Conservation (phyloP, 1,284 basidiomycete genomes). For the Tilletia indica region DNA sequence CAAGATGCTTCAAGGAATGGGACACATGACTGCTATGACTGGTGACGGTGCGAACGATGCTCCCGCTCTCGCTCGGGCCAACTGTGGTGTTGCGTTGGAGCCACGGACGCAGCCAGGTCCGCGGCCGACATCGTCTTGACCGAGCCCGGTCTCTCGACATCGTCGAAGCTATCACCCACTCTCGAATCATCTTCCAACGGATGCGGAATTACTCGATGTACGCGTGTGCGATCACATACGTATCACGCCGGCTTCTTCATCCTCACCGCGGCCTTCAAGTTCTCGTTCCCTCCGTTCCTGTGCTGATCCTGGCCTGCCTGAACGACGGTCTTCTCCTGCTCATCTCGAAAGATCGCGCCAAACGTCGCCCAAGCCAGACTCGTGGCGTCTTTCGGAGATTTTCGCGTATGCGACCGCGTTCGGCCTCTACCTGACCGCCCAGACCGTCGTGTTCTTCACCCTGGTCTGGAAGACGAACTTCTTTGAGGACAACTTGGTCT, state of each 20-base stretch:
- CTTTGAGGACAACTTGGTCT: slow-evolving; percentile 84
- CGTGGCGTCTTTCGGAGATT: slow-evolving; percentile 94
- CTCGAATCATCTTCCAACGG: slow-evolving; percentile 94
- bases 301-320: slow-evolving; percentile 90
- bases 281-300: slow-evolving; percentile 99
- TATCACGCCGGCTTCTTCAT: slow-evolving; percentile 98
- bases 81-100: slow-evolving; percentile 95
- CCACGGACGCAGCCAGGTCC: slow-evolving; percentile 89
- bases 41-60: slow-evolving; percentile 97
- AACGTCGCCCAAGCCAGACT: slow-evolving; percentile 80
- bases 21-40: slow-evolving; percentile 63
- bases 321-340: slow-evolving; percentile 99
- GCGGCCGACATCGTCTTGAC: slow-evolving; percentile 93
- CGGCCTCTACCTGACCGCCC: slow-evolving; percentile 84
- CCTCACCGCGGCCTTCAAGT: slow-evolving; percentile 90
- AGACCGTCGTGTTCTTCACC: slow-evolving; percentile 69
- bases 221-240: slow-evolving; percentile 95
- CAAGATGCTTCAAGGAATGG: slow-evolving; percentile 85
- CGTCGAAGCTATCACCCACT: slow-evolving; percentile 90
- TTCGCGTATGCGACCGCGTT: slow-evolving; percentile 93
- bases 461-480: slow-evolving; percentile 83
- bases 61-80: slow-evolving; percentile 74
- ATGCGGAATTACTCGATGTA: slow-evolving; percentile 86
- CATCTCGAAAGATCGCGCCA: slow-evolving; percentile 89
- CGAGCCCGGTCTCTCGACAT: slow-evolving; percentile 95